Base-by-base conservation (phyloP, 108 stramenopile species). In the Skeletonema marinoi region DNA sequence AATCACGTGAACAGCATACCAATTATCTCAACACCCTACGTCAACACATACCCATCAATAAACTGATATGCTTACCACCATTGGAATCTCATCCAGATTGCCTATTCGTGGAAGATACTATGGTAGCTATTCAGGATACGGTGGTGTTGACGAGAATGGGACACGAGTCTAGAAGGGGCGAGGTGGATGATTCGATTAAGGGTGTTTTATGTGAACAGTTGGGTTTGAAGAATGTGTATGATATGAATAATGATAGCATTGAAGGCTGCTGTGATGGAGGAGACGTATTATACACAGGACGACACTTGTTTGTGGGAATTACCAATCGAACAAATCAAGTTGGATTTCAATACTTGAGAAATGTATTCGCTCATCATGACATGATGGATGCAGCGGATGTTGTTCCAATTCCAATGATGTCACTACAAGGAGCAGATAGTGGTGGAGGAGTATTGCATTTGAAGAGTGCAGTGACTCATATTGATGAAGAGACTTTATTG, bases 31-130 rank as follows among this genome's bases (percentile, higher is more conserved):
- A 54, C 14, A 54, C 61, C 2, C 60, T 92, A 32, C 78, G 87
- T 11, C 29, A 19, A 2, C 73, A 77, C 50, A 36, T 87, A 33
- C 89, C 89, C 0, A 86, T 77, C 0, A 5, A 36, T 6, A 12
- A 42, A 2, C 41, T 42, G 12, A 31, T 89, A 7, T 81, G 66
- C 29, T 70, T 88, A 30, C 88, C 89, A 6, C 65, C 81, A 2
- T 17, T 87, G n/a, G 82, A 88, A 29, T 29, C 78, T 4, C 70
- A 84, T 71, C 88, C 92, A 7, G 92, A 93, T 70, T 85, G 77
- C 32, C 30, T 79, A n/a, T 93, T 93, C 78, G 88, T 93, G n/a
- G 92, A 93, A 81, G 92, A 93, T 70, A 85, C 86, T 6, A 87
- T 83, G 2, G 85, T 90, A 0, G 88, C 81, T 4, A 73, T 89